Base-by-base conservation (phyloP, 2,329 filamentous ascomycete species). In the Botryotinia convoluta region DNA sequence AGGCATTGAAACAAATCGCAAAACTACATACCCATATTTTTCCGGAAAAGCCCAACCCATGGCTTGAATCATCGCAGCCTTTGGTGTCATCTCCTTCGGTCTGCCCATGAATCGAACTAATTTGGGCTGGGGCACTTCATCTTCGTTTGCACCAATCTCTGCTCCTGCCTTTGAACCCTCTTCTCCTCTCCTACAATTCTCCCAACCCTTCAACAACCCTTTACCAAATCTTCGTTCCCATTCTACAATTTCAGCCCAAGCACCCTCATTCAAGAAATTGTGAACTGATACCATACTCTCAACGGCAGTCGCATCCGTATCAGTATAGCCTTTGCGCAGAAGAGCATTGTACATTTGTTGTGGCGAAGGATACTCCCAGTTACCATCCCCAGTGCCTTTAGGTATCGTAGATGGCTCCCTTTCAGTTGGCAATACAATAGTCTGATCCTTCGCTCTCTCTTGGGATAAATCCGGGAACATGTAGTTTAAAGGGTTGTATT, bases 281-380 rank as follows among this genome's bases (percentile, higher is more conserved):
- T 99, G 96, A 18, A 98, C 94, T 0, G 94, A 92, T 9, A 99
- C 96, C 96, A 99, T 99, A 80, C 92, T 91, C 83, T 98, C 95
- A 22, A 99, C 95, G 5, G 95, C 94, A 32, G 95, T 96, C 72
- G 94, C 89, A 72, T 97, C 95, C 0, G 96, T 98, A 81, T 98
- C 95, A 0, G 92, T 94, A 83, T 98, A 96, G 74, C 96, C 96
- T 84, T 99, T 99, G 76, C 96, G 92, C 75, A 98, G 85, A 84
- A 99, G 92, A 12, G 96, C 96, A 80, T 99, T 98, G 87, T 98
- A 99, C 96, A 99, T 99, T 83, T 99, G 96, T 84, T 99, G 96
- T 0, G 96, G 95, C 0, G 94, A 98, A 0, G 96, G 96, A 81
- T 99, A 99, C 83, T 98, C 96, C 96, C 96, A 99, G 79, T 93